Evolutionary conservation across 139 green algal genomes (phyloP).

Genomic region (Tetradesmus obliquus): DNA sequence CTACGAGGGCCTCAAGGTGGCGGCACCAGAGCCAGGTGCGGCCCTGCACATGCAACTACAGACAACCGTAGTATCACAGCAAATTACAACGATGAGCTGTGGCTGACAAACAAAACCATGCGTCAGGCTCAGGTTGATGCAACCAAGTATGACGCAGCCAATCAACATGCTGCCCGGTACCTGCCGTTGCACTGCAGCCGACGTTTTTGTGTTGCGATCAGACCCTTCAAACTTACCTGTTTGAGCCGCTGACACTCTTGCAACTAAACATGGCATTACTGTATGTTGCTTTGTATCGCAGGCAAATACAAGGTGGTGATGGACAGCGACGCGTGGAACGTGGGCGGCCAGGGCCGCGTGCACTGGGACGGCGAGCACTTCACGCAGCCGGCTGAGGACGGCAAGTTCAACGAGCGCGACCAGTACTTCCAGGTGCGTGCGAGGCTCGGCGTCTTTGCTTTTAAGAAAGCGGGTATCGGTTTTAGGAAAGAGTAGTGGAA

Average conservation of each 20-base stretch:
- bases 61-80: neutral
- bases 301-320: conserved; percentile 90
- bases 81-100: neutral
- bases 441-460: neutral
- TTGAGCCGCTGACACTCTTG: no score
- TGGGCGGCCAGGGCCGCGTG: conserved; percentile 87
- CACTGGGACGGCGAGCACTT: conserved; percentile 84
- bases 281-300: neutral
- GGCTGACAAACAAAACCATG: no score
- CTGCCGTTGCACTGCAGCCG: no score
- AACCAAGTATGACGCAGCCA: no score
- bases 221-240: no score
- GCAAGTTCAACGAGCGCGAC: conserved; percentile 63
- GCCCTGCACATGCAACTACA: neutral
- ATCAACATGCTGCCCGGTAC: no score
- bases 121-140: no score
- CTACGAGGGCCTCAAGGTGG: conserved; percentile 83
- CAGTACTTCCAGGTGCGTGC: conserved; percentile 54
- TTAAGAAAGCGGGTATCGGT: neutral
- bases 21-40: conserved; percentile 51
- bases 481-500: neutral
- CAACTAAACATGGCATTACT: no score
- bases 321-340: conserved; percentile 88
- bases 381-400: conserved; percentile 63
- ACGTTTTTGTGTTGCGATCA: no score